Conservation (phyloP, 169 alveolate genomes). For the Eimeria praecox region DNA sequence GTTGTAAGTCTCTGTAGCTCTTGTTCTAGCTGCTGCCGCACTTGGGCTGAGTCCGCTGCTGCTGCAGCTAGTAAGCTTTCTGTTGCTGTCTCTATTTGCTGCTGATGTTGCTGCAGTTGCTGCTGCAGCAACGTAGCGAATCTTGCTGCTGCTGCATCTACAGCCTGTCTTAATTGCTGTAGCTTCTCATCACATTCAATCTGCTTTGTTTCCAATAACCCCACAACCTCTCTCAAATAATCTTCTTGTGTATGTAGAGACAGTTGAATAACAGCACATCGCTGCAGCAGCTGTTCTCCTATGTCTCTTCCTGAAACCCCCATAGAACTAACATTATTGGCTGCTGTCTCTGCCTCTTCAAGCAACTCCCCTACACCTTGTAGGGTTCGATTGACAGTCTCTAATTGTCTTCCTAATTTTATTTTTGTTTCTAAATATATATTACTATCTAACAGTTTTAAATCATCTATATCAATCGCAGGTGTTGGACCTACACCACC, state of each 20-base stretch:
- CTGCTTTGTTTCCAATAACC: neutral
- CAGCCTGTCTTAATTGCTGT: neutral
- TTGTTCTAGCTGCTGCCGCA: neutral
- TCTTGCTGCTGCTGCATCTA: neutral
- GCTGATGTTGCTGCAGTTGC: neutral
- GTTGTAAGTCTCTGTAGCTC: neutral
- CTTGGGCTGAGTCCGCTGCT: neutral
- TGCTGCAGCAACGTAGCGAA: neutral
- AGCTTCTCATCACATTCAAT: neutral
- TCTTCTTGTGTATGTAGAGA: neutral
- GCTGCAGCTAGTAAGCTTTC: neutral
- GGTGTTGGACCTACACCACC: too few relatives aligned
- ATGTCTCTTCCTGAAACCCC: neutral
- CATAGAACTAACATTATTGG: neutral
- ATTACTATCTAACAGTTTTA: too few relatives aligned
- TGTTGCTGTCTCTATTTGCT: neutral
- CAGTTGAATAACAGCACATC: neutral
- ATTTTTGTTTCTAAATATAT: neutral
- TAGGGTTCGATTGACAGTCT: neutral
- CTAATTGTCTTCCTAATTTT: neutral
- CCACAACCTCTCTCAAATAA: neutral
- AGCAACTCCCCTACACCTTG: neutral
- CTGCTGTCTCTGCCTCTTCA: conserved; percentile 18
- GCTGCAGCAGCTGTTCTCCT: conserved; percentile 54
- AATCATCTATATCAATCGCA: neutral